Percentiles rank a stretch among this genome's conserved stretches.
These are phyloP conservation scores for Syzygium jambos DNA, from an alignment of 345 rosid species.

Conservation along the genomic window DNA sequence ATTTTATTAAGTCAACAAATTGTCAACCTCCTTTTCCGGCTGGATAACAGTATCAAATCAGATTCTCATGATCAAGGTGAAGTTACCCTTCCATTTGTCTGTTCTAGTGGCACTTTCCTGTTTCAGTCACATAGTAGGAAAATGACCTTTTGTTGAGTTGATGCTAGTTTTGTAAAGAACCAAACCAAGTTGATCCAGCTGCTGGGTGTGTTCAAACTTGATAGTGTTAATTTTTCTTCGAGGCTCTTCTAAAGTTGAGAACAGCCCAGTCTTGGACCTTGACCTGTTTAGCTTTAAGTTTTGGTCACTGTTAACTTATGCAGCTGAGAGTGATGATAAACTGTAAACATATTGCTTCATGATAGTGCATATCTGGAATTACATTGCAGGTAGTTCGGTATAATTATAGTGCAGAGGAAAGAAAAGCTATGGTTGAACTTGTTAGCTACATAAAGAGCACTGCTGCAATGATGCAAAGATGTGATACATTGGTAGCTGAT, in stretches of 20 bases:
- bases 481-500: conserved; percentile 90
- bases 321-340: not conserved
- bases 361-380: not conserved
- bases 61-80: not conserved
- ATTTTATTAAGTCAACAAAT: not conserved
- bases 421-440: conserved; percentile 88
- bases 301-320: not conserved
- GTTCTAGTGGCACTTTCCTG: not conserved
- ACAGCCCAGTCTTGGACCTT: not conserved
- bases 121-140: not conserved
- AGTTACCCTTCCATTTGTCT: not conserved
- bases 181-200: not conserved
- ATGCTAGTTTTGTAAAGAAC: not conserved
- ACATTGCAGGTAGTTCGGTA: conserved; percentile 76
- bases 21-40: not conserved
- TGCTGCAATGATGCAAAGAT: conserved; percentile 87
- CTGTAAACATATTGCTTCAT: conserved; percentile 3
- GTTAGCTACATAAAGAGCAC: conserved; percentile 90
- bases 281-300: not conserved
- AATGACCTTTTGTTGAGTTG: not conserved
- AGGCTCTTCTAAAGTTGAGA: not conserved
- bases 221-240: not conserved
- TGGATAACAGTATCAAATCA: not conserved
- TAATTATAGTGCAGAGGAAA: conserved; percentile 86
- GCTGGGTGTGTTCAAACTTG: not conserved